A percentile compares a stretch with the other conserved stretches of the same genome.
phyloP scores from a whole-genome alignment of 2,329 filamentous ascomycete species.

The Cladosporium sp. region DNA sequence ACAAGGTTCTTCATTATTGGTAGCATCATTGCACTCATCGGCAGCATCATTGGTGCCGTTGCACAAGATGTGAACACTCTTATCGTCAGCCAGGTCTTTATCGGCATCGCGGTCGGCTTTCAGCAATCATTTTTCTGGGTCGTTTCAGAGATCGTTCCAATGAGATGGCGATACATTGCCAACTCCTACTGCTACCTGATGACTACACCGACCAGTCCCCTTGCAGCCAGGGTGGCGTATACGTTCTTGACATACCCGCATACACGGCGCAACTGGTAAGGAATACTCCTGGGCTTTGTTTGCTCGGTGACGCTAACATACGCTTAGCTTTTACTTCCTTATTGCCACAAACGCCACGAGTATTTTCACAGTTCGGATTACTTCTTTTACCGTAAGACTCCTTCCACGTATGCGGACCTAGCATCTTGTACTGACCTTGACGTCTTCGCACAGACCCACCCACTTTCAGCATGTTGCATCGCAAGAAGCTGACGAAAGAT shows the following conservation, averaged over 20 bases:
- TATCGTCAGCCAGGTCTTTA: conserved; percentile 35
- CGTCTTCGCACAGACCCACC: conserved; percentile 22
- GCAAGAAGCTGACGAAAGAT: conserved; percentile 29
- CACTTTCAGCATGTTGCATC: conserved; percentile 33
- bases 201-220: conserved; percentile 28
- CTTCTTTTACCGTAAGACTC: conserved; percentile 36
- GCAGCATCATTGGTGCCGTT: conserved; percentile 38
- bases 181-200: conserved; percentile 31
- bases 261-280: conserved; percentile 25
- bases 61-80: conserved; percentile 31
- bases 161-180: conserved; percentile 30
- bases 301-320: background rate
- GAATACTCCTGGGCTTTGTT: background rate
- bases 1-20: conserved; percentile 38
- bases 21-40: conserved; percentile 37
- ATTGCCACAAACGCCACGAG: conserved; percentile 37
- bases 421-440: background rate
- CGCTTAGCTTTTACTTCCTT: conserved; percentile 28
- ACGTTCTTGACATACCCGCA: conserved; percentile 27
- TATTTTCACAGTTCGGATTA: conserved; percentile 28
- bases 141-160: conserved; percentile 42
- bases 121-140: conserved; percentile 43
- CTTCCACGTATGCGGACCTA: background rate
- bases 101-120: conserved; percentile 41
- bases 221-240: conserved; percentile 29